These are phyloP conservation scores for Bisporella sp. DNA, from an alignment of 2,329 filamentous ascomycete genomes.

Conservation along the genomic window DNA sequence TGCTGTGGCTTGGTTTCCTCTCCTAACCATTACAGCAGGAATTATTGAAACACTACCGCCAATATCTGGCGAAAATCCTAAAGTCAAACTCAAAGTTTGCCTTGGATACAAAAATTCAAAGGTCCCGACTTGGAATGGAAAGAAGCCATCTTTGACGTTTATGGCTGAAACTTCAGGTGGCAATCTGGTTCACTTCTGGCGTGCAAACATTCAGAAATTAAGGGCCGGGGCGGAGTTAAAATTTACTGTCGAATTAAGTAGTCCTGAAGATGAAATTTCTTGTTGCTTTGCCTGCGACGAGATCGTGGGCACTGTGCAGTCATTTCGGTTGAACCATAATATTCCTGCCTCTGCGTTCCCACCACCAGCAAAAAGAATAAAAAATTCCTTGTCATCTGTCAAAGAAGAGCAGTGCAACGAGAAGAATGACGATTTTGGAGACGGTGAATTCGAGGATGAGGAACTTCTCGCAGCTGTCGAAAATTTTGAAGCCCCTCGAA, in stretches of 20 bases:
- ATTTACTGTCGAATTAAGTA: constrained; percentile 50
- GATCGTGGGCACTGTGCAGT: constrained; percentile 54
- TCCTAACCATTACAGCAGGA: constrained; percentile 36
- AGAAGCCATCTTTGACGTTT: constrained; percentile 63
- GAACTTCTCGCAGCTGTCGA: constrained; percentile 33
- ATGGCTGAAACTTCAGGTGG: constrained; percentile 67
- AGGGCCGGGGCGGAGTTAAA: constrained; percentile 48
- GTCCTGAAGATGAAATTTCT: constrained; percentile 49
- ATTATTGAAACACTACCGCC: constrained; percentile 21
- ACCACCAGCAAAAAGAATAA: not conserved
- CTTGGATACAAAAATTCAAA: constrained; percentile 67
- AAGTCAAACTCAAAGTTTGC: constrained; percentile 56
- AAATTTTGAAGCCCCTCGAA: constrained; percentile 14
- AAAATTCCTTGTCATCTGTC: not conserved
- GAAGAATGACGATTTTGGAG: constrained; percentile 20
- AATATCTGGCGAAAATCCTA: constrained; percentile 36
- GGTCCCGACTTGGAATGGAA: constrained; percentile 55
- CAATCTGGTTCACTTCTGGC: constrained; percentile 60
- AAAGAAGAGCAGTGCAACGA: not conserved
- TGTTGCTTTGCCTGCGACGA: constrained; percentile 79
- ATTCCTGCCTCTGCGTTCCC: constrained; percentile 30
- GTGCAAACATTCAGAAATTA: constrained; percentile 57
- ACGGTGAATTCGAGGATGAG: constrained; percentile 33
- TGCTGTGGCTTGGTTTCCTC: constrained; percentile 63
- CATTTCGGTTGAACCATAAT: constrained; percentile 19